These are phyloP conservation scores for Zygosaccharomyces pseudorouxii DNA, from an alignment of 805 yeast species.

Conservation along the genomic window DNA sequence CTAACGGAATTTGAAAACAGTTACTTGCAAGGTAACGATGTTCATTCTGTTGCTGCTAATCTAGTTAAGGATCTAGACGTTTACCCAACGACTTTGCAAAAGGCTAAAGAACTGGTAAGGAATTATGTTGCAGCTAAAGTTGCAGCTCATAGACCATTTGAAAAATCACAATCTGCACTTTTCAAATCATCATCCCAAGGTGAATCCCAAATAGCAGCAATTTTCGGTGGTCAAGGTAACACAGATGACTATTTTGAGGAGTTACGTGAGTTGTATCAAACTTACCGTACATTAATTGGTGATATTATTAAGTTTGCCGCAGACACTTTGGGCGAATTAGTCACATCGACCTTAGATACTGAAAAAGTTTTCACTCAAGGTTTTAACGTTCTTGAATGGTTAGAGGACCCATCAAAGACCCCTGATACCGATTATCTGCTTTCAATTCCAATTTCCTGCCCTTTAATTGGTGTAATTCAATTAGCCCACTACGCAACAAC, in stretches of 20 bases:
- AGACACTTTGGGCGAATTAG: constrained; percentile 58
- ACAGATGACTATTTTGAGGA: constrained; percentile 97
- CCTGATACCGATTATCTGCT: constrained; percentile 87
- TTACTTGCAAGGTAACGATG: constrained; percentile 69
- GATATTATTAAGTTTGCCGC: constrained; percentile 72
- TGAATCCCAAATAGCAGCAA: constrained; percentile 66
- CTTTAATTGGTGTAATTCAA: constrained; percentile 95
- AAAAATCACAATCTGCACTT: constrained; percentile 52
- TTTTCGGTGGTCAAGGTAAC: constrained; percentile 99
- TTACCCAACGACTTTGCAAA: constrained; percentile 61
- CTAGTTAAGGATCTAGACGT: constrained; percentile 51
- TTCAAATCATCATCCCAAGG: constrained; percentile 56
- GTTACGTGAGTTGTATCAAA: constrained; percentile 74
- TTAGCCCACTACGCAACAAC: constrained; percentile 89
- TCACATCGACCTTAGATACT: constrained; percentile 63
- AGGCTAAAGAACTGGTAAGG: constrained; percentile 70
- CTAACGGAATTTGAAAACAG: constrained; percentile 80
- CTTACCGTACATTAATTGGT: constrained; percentile 68
- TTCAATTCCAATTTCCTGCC: constrained; percentile 91
- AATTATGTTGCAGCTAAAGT: constrained; percentile 66
- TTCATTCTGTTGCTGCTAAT: constrained; percentile 80
- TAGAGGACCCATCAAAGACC: constrained; percentile 73
- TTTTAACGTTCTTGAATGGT: constrained; percentile 83
- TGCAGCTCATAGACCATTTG: constrained; percentile 46
- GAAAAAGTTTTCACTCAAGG: constrained; percentile 92